Conservation (phyloP, 768 basidiomycete genomes). For the Serendipita sp. region DNA sequence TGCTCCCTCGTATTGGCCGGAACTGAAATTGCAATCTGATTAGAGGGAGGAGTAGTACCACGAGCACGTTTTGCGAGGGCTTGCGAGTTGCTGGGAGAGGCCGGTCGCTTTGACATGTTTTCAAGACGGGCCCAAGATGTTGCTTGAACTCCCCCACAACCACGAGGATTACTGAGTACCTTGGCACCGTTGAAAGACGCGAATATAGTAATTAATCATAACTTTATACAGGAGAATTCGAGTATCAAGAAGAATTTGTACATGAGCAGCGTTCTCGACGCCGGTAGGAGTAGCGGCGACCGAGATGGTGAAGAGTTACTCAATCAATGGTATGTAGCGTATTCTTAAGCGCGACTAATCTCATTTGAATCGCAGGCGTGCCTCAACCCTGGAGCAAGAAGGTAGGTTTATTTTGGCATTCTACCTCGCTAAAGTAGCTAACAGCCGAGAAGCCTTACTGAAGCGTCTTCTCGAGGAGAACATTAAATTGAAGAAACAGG, state of each 20-base stretch:
- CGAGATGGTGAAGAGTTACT: no score
- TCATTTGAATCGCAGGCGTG: background rate
- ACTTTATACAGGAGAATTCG: background rate
- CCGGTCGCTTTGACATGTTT: background rate
- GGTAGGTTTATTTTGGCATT: background rate
- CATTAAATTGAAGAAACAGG: background rate
- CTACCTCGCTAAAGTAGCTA: no score
- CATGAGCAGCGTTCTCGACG: background rate
- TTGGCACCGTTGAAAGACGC: no score
- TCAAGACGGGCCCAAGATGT: no score
- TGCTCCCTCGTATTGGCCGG: slow-evolving; percentile 56
- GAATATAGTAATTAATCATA: no score
- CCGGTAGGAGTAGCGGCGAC: no score
- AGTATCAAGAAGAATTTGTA: background rate
- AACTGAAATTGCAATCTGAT: slow-evolving; percentile 64
- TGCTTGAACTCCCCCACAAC: no score
- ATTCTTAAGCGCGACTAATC: no score
- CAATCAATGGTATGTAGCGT: no score
- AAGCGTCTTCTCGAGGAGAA: background rate
- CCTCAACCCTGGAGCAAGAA: background rate
- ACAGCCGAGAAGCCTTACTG: background rate
- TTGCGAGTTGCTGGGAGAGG: slow-evolving; percentile 7
- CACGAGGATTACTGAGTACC: no score
- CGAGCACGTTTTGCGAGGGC: slow-evolving; percentile 8
- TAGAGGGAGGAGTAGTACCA: slow-evolving; percentile 15